phyloP scores from a whole-genome alignment of 345 rosid species.

The Stellera chamaejasme region DNA sequence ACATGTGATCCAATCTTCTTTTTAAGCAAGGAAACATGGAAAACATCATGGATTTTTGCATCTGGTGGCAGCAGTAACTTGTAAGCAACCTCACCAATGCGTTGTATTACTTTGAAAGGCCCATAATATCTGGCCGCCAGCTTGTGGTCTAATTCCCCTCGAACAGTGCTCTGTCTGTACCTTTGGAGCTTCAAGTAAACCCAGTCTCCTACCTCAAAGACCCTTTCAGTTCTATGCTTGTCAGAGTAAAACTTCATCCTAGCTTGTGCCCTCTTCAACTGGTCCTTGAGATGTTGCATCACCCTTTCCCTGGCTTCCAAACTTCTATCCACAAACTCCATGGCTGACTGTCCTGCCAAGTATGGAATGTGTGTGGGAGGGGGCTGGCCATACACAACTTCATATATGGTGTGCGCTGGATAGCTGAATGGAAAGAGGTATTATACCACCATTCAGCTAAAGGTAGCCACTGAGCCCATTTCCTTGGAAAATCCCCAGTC shows the following conservation, averaged over 20 bases:
- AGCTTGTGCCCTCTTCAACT: background rate
- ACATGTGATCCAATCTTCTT: background rate
- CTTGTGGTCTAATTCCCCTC: background rate
- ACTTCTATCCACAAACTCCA: background rate
- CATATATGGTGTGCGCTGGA: background rate
- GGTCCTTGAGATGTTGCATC: background rate
- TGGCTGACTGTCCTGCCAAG: background rate
- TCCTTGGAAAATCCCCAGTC: background rate
- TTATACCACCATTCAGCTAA: background rate
- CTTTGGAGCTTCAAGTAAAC: background rate
- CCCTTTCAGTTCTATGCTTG: background rate
- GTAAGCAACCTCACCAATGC: background rate
- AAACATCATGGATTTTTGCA: background rate
- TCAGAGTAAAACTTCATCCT: background rate
- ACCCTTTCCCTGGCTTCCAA: background rate
- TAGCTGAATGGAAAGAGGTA: background rate
- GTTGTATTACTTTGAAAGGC: background rate
- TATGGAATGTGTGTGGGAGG: background rate
- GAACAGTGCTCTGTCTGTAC: background rate
- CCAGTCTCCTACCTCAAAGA: background rate
- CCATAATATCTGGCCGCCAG: background rate
- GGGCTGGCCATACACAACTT: background rate
- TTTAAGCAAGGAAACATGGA: background rate
- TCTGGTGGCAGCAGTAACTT: background rate
- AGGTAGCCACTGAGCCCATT: background rate